Evolutionary conservation across 225 moss, liverwort and hornwort species (phyloP), one percentile per base, ranked within the genome.

Genomic region (Bryoerythrophyllum caledonicum): DNA sequence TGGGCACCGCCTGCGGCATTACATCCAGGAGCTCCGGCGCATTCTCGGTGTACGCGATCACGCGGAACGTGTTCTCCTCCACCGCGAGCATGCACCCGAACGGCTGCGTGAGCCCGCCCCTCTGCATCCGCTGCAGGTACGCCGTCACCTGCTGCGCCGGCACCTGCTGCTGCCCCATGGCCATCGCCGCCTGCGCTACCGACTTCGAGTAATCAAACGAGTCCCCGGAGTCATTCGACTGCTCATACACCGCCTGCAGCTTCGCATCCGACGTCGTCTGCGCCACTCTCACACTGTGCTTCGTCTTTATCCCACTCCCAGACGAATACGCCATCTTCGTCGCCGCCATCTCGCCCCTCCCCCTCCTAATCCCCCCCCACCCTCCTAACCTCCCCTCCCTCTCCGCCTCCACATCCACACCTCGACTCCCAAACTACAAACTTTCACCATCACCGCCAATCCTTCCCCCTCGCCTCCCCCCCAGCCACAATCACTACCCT

Each of bases 81-180:
- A 81, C 79, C 1, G 82, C 79, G 1, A 87, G 76, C 84, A 87
- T 84, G 23, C 87, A 87, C 43, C 87, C 87, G 41, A 87, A 87
- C 12, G 76, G 79, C 62, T 87, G 87, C 27, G 77, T 87, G 23
- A 87, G 79, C 7, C 87, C 87, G 1, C 87, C 87, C 54, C 87
- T 74, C 62, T 87, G 87, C 87, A 87, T 87, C 5, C 87, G 87
- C 82, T 87, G 87, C 48, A 87, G 66, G 67, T 87, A 87, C 7
- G 87, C 87, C 20, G 87, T 87, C 54, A 87, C 84, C n/a, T 76
- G 81, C 49, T 87, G 87, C 55, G 84, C 71, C 3, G 84, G 79
- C 43, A 87, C 87, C 76, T 81, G 67, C 40, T 74, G 68, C 46
- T 74, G 72, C 34, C 17, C 66, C 1, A 53, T 40, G 0, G 74